These are phyloP conservation scores for Rubia tinctorum DNA, from an alignment of 305 asterid species.

Conservation along the genomic window DNA sequence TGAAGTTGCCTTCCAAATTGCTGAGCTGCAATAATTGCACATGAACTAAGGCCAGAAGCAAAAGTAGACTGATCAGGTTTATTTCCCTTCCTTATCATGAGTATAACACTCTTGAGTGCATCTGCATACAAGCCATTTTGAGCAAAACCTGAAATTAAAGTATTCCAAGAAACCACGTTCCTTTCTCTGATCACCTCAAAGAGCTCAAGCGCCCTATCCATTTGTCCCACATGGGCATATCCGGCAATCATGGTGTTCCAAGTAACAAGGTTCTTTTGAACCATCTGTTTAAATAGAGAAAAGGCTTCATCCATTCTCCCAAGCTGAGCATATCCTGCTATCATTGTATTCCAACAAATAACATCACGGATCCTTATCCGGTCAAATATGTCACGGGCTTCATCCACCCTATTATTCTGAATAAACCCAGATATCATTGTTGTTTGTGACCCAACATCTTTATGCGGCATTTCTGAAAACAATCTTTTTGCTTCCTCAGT, in stretches of 20 bases:
- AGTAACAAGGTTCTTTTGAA: conserved; percentile 24
- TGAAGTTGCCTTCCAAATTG: conserved; percentile 32
- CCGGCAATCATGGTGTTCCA: conserved; percentile 44
- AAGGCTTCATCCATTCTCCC: conserved; percentile 38
- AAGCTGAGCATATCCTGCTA: conserved; percentile 32
- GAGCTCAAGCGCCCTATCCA: conserved; percentile 28
- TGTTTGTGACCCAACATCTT: conserved; percentile 37
- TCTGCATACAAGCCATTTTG: conserved; percentile 34
- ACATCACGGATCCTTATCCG: conserved; percentile 26
- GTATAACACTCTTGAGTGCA: conserved; percentile 31
- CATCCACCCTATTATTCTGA: conserved; percentile 28
- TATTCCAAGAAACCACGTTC: conserved; percentile 38
- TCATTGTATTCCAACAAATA: conserved; percentile 44
- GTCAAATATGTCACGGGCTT: conserved; percentile 31
- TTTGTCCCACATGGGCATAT: conserved; percentile 34
- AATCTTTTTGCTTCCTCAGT: conserved; percentile 32
- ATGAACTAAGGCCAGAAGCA: conserved; percentile 30
- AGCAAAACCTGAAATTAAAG: conserved; percentile 35
- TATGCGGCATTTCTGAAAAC: conserved; percentile 30
- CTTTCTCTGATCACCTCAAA: conserved; percentile 28
- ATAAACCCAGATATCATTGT: conserved; percentile 33
- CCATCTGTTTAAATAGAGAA: conserved; percentile 28
- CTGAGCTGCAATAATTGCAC: conserved; percentile 35
- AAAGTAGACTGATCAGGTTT: conserved; percentile 38
- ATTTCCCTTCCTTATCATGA: conserved; percentile 26